Evolutionary conservation across 139 green algal species (phyloP).

Genomic region (Pleodorina starrii): DNA sequence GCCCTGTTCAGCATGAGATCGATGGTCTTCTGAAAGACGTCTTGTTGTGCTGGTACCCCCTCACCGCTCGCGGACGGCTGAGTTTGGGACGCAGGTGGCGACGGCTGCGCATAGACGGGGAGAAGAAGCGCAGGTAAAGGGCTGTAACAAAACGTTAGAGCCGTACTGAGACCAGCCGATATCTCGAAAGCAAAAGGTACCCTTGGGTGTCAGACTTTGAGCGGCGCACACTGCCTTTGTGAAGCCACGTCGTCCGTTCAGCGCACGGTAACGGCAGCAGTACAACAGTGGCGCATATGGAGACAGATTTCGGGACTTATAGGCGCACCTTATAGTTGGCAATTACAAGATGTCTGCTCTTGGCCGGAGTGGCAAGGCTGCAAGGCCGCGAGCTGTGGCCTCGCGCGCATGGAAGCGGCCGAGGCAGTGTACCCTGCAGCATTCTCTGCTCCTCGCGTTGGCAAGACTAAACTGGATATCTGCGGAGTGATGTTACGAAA

Average conservation of each 20-base stretch:
- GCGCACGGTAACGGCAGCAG: not conserved
- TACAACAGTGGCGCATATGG: not conserved
- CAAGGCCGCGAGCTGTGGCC: too few species aligned
- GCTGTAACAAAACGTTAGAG: not conserved
- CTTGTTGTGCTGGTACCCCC: too few species aligned
- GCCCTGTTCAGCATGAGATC: slow-evolving; percentile 22
- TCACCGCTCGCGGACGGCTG: not conserved
- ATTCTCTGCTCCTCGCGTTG: too few species aligned
- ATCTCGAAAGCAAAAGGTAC: not conserved
- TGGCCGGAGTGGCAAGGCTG: not conserved
- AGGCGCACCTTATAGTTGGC: not conserved
- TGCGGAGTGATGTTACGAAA: too few species aligned
- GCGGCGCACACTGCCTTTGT: too few species aligned
- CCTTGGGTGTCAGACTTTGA: too few species aligned
- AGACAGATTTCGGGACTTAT: not conserved
- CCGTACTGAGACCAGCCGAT: not conserved
- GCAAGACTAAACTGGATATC: too few species aligned
- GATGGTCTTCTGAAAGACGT: not conserved
- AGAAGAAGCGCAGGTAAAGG: not conserved
- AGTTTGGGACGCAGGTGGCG: not conserved
- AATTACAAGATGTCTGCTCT: not conserved
- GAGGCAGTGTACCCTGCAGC: too few species aligned
- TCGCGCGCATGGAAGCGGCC: too few species aligned
- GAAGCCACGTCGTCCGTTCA: not conserved
- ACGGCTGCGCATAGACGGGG: not conserved